Percentiles rank a stretch among this genome's conserved stretches.
Evolutionary conservation across 2,329 filamentous ascomycete species (phyloP).

Genomic region (Ceratocystis eucalypticola): DNA sequence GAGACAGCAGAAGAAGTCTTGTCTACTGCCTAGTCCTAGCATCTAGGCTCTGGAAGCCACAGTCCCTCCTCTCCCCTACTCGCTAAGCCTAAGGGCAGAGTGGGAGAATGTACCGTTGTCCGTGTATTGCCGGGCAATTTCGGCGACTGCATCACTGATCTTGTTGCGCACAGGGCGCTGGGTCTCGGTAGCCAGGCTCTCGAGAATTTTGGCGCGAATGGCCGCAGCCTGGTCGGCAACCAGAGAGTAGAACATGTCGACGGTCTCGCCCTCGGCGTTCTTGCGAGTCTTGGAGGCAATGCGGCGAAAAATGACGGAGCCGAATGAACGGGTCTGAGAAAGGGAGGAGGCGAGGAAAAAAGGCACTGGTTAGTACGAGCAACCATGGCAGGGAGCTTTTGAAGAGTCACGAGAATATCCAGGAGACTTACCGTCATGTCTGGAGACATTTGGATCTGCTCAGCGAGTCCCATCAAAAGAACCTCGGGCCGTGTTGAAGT

Average conservation of each 20-base stretch:
- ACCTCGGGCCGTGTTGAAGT: constrained; percentile 67
- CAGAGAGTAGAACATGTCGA: constrained; percentile 77
- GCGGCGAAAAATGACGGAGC: constrained; percentile 84
- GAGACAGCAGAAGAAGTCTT: no score
- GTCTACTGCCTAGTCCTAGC: no score
- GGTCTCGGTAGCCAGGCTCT: constrained; percentile 59
- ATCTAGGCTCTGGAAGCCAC: no score
- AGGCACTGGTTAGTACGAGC: not conserved
- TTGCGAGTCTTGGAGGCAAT: constrained; percentile 85
- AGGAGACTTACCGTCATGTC: constrained; percentile 48
- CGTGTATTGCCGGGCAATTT: constrained; percentile 86
- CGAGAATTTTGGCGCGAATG: constrained; percentile 73
- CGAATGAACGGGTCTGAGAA: constrained; percentile 69
- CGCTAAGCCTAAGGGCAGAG: no score
- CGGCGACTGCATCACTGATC: constrained; percentile 92
- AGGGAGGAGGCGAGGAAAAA: constrained; percentile 1
- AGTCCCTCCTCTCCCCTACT: no score
- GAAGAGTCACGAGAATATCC: no score
- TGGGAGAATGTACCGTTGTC: constrained; percentile 57
- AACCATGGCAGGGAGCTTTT: not conserved
- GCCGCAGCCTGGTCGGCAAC: constrained; percentile 57
- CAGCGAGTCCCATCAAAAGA: constrained; percentile 82
- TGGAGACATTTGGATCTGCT: constrained; percentile 72
- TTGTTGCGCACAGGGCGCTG: constrained; percentile 75
- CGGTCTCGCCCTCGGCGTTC: constrained; percentile 52